phyloP scores from a whole-genome alignment of 2,329 filamentous ascomycete genomes.

The Trichoderma sp. region DNA sequence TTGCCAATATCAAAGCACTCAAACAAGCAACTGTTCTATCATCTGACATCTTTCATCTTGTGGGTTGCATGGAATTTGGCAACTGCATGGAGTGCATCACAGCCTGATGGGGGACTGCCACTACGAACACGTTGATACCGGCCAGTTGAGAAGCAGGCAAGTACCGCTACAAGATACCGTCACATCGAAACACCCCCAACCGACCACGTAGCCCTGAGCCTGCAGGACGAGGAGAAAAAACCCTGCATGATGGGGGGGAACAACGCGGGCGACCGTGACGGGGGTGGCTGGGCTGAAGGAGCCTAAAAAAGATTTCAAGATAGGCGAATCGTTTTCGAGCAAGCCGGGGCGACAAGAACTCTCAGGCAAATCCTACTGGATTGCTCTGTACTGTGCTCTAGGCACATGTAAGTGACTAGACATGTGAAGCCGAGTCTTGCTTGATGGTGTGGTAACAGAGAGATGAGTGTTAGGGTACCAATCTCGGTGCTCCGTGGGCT shows the following conservation, averaged over 20 bases:
- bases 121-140: neutral
- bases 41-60: neutral
- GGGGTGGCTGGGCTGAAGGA: slow-evolving; percentile 24
- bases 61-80: neutral
- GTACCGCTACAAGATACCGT: neutral
- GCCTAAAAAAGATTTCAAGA: slow-evolving; percentile 8
- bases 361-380: neutral
- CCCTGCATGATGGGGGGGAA: slow-evolving; percentile 10
- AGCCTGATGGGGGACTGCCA: neutral
- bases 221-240: neutral
- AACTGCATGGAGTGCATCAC: neutral
- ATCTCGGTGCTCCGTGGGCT: too few species aligned
- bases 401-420: neutral
- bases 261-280: slow-evolving; percentile 1
- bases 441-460: neutral
- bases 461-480: too few species aligned
- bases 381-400: neutral
- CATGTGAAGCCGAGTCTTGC: slow-evolving; percentile 4
- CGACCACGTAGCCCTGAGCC: slow-evolving; percentile 23
- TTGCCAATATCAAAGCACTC: neutral
- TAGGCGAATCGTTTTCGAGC: slow-evolving; percentile 6
- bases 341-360: neutral
- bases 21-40: neutral
- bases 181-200: neutral
- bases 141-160: neutral